Evolutionary conservation across 2,329 filamentous ascomycete genomes (phyloP).

Genomic region (Zasmidium angulare): DNA sequence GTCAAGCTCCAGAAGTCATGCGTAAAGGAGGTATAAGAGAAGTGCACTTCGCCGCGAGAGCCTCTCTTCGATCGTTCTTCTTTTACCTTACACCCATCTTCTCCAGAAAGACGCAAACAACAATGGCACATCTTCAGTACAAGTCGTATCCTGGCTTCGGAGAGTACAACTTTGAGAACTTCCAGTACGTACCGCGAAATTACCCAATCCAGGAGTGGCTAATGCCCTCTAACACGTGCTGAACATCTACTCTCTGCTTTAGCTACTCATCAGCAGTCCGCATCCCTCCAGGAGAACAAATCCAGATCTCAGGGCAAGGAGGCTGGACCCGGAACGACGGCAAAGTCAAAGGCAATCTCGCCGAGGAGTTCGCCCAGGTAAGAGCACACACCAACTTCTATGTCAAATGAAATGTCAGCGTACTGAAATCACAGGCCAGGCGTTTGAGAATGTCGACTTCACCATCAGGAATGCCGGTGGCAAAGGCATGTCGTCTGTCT

Average conservation of each 20-base stretch:
- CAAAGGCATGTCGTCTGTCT: neutral
- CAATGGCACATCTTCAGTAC: neutral
- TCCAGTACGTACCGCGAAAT: neutral
- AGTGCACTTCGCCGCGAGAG: too few species aligned
- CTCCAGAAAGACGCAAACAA: too few species aligned
- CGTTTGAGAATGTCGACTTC: neutral
- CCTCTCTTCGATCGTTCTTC: too few species aligned
- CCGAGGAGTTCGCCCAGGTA: neutral
- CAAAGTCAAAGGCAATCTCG: neutral
- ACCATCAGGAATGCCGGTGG: neutral
- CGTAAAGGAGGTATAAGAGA: too few species aligned
- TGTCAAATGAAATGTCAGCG: neutral
- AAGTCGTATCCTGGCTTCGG: neutral
- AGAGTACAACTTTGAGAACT: neutral
- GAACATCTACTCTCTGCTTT: too few species aligned
- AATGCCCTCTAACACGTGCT: too few species aligned
- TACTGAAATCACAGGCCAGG: neutral
- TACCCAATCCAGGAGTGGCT: too few species aligned
- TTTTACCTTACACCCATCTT: too few species aligned
- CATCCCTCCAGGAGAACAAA: neutral
- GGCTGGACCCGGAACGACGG: neutral
- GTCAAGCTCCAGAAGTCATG: too few species aligned
- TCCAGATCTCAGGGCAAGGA: conserved; percentile 1
- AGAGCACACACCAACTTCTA: neutral
- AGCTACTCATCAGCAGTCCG: neutral